These are phyloP conservation scores for Neoboletus subvelutipes DNA, from an alignment of 768 basidiomycete species.

Conservation along the genomic window DNA sequence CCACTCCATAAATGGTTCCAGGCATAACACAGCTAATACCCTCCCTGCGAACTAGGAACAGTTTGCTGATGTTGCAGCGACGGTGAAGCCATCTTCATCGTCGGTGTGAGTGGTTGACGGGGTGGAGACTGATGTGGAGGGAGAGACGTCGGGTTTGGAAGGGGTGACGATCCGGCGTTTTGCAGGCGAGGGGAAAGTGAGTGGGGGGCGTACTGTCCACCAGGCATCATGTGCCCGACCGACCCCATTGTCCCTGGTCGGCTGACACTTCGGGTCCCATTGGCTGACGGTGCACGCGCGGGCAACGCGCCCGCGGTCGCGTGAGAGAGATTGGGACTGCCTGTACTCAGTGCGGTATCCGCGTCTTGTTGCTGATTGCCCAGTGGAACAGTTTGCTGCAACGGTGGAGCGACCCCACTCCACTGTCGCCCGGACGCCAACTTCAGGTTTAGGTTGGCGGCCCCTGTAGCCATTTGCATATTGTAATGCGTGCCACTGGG, in stretches of 20 bases:
- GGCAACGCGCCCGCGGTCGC: slow-evolving; percentile 39
- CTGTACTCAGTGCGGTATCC: slow-evolving; percentile 28
- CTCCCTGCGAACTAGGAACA: slow-evolving; percentile 50
- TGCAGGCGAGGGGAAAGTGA: slow-evolving; percentile 52
- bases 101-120: slow-evolving; percentile 49
- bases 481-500: slow-evolving; percentile 31
- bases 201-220: slow-evolving; percentile 42
- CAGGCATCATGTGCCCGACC: slow-evolving; percentile 32
- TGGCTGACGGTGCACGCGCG: slow-evolving; percentile 53
- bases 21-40: slow-evolving; percentile 40
- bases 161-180: slow-evolving; percentile 44
- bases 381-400: slow-evolving; percentile 26
- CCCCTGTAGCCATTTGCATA: slow-evolving; percentile 24
- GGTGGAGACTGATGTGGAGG: slow-evolving; percentile 47
- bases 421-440: slow-evolving; percentile 41
- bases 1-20: slow-evolving; percentile 11
- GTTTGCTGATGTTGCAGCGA: slow-evolving; percentile 55
- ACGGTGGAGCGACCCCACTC: slow-evolving; percentile 28
- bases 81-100: slow-evolving; percentile 54
- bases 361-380: slow-evolving; percentile 25
- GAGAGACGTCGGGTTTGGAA: slow-evolving; percentile 41
- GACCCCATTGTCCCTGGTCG: slow-evolving; percentile 27
- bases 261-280: slow-evolving; percentile 49
- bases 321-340: slow-evolving; percentile 37
- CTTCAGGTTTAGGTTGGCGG: slow-evolving; percentile 36